Base-by-base conservation (phyloP, 768 basidiomycete genomes). In the Fomitopsis serialis region DNA sequence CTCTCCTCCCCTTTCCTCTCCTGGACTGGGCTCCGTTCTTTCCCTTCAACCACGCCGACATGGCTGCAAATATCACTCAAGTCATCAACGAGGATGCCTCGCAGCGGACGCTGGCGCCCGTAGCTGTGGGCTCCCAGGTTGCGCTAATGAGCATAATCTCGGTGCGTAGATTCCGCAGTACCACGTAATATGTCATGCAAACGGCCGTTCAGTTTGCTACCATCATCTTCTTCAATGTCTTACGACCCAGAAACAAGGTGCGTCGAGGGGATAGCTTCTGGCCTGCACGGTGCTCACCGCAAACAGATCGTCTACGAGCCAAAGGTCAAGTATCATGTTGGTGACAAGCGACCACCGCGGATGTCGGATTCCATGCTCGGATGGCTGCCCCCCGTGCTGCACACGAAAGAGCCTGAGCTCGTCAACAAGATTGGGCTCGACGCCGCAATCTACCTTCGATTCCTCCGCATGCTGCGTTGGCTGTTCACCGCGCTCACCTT, bases 201-300 rank as follows among this genome's bases (percentile, higher is more conserved):
- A 35, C 43, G 54, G 36, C 61, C 54, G 53, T 50, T 43, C 57
- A 89, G 88, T 64, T 80, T 42, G 77, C 74, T 55, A 89, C 89
- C 17, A 72, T 92, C 45, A 57, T 91, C 43, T 72, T 78, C 36
- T 98, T 98, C 74, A 95, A 93, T 56, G 45, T 87, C 59, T 74
- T 98, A 45, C 84, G 96, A 35, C 96, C 96, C 12, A 83, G 84
- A 60, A 95, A 97, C 76, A 92, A 90, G 78, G 89, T 85, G 63
- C 29, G 29, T 11, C 36, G 68, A 62, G 45, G n/a, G 6, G 23
- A 15, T 22, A 3, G 9, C n/a, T 44, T 42, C 19, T 45, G 53
- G 11, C 7, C 46, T 27, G n/a, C 12, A 48, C 1, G 45, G n/a
- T n/a, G 23, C 48, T 50, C n/a, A 50, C 36, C 35, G 54, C 24